phyloP scores from a whole-genome alignment of 2,329 filamentous ascomycete species.

The Didymellaceae sp. region DNA sequence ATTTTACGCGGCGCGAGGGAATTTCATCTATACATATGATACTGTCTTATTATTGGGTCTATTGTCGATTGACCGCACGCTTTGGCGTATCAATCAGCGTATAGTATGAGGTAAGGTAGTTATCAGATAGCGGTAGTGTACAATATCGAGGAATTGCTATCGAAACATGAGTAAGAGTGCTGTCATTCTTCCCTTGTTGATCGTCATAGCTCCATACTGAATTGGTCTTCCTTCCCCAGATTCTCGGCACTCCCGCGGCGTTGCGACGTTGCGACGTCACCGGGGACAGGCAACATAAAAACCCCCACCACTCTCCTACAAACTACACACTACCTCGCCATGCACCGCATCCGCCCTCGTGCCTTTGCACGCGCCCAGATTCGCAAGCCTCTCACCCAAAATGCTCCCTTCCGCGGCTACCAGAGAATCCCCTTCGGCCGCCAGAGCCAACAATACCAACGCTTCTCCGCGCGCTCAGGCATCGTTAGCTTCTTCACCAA shows the following conservation, averaged over 20 bases:
- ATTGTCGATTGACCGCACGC: neutral
- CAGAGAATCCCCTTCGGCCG: conserved; percentile 32
- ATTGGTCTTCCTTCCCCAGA: conserved; percentile 5
- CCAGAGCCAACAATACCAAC: conserved; percentile 35
- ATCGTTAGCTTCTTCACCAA: conserved; percentile 34
- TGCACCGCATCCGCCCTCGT: conserved; percentile 27
- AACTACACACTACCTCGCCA: conserved; percentile 12
- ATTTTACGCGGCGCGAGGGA: conserved; percentile 9
- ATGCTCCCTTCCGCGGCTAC: conserved; percentile 29
- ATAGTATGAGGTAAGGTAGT: neutral
- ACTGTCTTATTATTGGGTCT: neutral
- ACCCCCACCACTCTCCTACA: neutral
- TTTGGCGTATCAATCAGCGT: neutral
- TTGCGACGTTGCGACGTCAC: conserved; percentile 5
- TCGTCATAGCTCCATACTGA: too few species aligned
- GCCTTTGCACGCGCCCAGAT: conserved; percentile 6
- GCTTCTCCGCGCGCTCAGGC: conserved; percentile 32
- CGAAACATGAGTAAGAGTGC: neutral
- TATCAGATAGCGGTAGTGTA: neutral
- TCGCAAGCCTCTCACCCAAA: too few species aligned
- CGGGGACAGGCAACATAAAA: neutral
- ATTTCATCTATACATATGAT: conserved; percentile 1
- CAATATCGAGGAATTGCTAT: neutral
- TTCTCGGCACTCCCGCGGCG: conserved; percentile 17
- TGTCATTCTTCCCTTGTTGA: too few species aligned